Evolutionary conservation across 495 filamentous ascomycete genomes (phyloP).

Genomic region (Schizothecium vesticola): DNA sequence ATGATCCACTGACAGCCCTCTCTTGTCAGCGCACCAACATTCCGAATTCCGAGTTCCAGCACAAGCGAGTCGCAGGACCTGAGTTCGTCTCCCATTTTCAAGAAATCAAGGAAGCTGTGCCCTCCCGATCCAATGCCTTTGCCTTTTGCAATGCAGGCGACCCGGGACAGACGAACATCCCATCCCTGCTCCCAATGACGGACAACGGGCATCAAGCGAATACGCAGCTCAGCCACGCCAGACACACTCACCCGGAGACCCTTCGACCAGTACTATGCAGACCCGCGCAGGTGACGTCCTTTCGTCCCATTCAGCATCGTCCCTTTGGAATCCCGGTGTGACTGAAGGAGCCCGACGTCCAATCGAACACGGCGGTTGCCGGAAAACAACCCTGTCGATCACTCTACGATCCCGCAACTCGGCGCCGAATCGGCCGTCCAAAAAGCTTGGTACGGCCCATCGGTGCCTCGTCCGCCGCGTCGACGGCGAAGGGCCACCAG

Average conservation of each 20-base stretch:
- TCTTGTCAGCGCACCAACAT: neutral
- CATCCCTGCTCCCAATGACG: neutral
- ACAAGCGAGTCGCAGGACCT: neutral
- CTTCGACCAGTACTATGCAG: neutral
- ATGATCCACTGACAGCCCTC: too few species aligned
- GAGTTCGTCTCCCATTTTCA: neutral
- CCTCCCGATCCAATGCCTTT: neutral
- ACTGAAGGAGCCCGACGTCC: neutral
- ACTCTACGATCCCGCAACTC: neutral
- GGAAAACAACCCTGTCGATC: neutral
- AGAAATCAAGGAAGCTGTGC: neutral
- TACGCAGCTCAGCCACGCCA: neutral
- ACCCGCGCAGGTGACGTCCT: neutral
- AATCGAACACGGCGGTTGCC: neutral
- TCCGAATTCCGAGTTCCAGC: neutral
- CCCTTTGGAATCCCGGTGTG: neutral
- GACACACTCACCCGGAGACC: neutral
- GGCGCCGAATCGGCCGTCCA: neutral
- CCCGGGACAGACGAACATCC: neutral
- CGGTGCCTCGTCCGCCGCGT: neutral
- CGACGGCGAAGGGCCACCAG: neutral
- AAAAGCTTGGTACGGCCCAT: too few species aligned
- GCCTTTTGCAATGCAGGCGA: neutral
- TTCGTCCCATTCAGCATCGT: neutral
- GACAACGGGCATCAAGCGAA: neutral